These are phyloP conservation scores for Austroboletus novae-zelandiae DNA, from an alignment of 1,284 basidiomycete genomes.

Conservation along the genomic window DNA sequence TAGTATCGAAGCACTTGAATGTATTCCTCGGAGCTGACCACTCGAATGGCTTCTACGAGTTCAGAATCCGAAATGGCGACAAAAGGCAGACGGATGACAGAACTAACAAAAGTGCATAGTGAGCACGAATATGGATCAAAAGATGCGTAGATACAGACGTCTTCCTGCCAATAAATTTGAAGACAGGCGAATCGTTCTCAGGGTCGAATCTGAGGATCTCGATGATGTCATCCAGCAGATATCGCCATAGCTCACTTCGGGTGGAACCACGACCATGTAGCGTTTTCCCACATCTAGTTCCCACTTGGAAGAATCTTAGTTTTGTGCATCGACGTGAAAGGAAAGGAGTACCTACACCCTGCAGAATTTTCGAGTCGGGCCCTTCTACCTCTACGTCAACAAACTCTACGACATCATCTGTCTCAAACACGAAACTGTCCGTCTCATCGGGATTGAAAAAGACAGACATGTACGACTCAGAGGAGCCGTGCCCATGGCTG, in stretches of 20 bases:
- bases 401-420: slow-evolving; percentile 13
- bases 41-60: slow-evolving; percentile 5
- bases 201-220: slow-evolving; percentile 16
- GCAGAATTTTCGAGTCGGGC: slow-evolving; percentile 4
- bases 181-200: slow-evolving; percentile 10
- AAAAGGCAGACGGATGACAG: slow-evolving; percentile 3
- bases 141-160: slow-evolving; percentile 1
- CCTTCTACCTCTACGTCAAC: background rate
- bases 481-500: slow-evolving; percentile 12
- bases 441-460: slow-evolving; percentile 2
- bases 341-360: slow-evolving; percentile 6
- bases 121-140: background rate
- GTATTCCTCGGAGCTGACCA: slow-evolving; percentile 5
- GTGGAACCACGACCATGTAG: slow-evolving; percentile 17
- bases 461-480: slow-evolving; percentile 12
- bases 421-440: slow-evolving; percentile 9
- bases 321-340: background rate
- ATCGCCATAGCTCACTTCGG: slow-evolving; percentile 18
- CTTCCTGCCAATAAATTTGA: slow-evolving; percentile 12
- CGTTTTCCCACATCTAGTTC: slow-evolving; percentile 8
- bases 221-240: slow-evolving; percentile 17
- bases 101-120: background rate
- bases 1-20: slow-evolving; percentile 5
- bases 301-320: slow-evolving; percentile 6
- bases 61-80: slow-evolving; percentile 8